Percentiles rank a stretch among this genome's conserved stretches.
These are phyloP conservation scores for Massarina eburnea DNA, from an alignment of 2,329 filamentous ascomycete species.

Conservation along the genomic window DNA sequence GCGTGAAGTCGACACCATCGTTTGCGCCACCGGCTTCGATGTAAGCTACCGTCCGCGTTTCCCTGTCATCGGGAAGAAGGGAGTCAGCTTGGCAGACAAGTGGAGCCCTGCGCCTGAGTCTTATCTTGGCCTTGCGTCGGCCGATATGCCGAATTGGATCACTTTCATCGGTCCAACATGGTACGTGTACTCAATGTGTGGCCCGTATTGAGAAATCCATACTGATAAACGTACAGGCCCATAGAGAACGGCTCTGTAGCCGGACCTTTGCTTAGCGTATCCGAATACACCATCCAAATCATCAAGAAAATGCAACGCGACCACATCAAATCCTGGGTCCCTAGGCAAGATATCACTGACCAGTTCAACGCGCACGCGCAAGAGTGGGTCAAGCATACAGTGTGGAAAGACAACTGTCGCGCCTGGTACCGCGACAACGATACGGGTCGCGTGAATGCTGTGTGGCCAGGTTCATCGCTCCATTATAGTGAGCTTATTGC, in stretches of 20 bases:
- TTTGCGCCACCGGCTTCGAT: slow-evolving; percentile 51
- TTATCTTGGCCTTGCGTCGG: slow-evolving; percentile 47
- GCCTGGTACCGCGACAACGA: slow-evolving; percentile 51
- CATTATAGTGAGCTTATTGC: slow-evolving; percentile 50
- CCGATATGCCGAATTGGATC: slow-evolving; percentile 48
- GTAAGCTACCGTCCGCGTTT: slow-evolving; percentile 48
- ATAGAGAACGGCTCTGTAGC: slow-evolving; percentile 51
- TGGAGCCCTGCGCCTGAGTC: slow-evolving; percentile 44
- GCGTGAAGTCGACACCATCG: slow-evolving; percentile 46
- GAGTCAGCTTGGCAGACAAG: slow-evolving; percentile 43
- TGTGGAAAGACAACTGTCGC: slow-evolving; percentile 51
- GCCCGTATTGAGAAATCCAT: neutral
- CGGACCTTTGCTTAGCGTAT: slow-evolving; percentile 43
- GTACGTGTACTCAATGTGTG: slow-evolving; percentile 52
- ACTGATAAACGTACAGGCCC: slow-evolving; percentile 32
- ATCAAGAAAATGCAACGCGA: slow-evolving; percentile 52
- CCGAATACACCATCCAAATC: slow-evolving; percentile 45
- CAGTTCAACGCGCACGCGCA: slow-evolving; percentile 48
- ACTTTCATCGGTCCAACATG: slow-evolving; percentile 46
- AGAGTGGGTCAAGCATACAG: slow-evolving; percentile 53
- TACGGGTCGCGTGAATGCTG: slow-evolving; percentile 40
- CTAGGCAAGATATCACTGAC: slow-evolving; percentile 46
- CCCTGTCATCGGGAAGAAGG: slow-evolving; percentile 46
- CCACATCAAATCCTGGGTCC: slow-evolving; percentile 46
- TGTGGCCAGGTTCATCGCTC: slow-evolving; percentile 55